phyloP scores from a whole-genome alignment of 257 asterid genomes.

The Misopates orontium region DNA sequence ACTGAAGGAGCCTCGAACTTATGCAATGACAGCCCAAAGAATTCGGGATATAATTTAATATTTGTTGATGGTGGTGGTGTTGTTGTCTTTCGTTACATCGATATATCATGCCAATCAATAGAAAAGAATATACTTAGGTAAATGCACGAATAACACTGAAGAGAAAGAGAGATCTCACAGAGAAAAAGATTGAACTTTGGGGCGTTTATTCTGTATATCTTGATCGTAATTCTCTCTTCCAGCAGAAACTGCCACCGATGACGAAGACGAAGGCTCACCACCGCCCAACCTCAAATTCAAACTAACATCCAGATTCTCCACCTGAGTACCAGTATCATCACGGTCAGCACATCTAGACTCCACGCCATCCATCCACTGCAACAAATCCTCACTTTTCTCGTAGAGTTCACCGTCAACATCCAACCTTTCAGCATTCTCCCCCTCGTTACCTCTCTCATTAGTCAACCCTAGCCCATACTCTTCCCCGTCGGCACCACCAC shows the following conservation, averaged over 20 bases:
- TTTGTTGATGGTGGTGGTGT: too few relatives aligned
- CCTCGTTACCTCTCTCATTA: conserved; percentile 27
- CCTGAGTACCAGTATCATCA: conserved; percentile 39
- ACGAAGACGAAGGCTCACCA: conserved; percentile 67
- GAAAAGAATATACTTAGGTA: too few relatives aligned
- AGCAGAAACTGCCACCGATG: conserved; percentile 34
- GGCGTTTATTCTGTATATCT: conserved; percentile 69
- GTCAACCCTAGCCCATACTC: conserved; percentile 27
- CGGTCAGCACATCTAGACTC: conserved; percentile 30
- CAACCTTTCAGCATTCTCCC: conserved; percentile 17
- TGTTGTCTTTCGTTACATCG: too few relatives aligned
- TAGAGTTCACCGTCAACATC: conserved; percentile 26
- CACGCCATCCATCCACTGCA: conserved; percentile 32
- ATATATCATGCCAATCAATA: too few relatives aligned
- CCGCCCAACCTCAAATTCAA: conserved; percentile 71
- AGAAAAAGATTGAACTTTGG: conserved; percentile 74
- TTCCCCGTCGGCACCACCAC: conserved; percentile 19
- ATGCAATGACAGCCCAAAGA: too few relatives aligned
- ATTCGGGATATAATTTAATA: too few relatives aligned
- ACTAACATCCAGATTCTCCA: conserved; percentile 47
- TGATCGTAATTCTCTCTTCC: conserved; percentile 49
- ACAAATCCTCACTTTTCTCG: conserved; percentile 32
- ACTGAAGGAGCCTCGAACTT: too few relatives aligned
- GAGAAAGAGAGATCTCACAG: conserved; percentile 46
- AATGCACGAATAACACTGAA: neutral